These are phyloP conservation scores for Bipolaris bicolor DNA, from an alignment of 2,329 filamentous ascomycete genomes.

Conservation along the genomic window DNA sequence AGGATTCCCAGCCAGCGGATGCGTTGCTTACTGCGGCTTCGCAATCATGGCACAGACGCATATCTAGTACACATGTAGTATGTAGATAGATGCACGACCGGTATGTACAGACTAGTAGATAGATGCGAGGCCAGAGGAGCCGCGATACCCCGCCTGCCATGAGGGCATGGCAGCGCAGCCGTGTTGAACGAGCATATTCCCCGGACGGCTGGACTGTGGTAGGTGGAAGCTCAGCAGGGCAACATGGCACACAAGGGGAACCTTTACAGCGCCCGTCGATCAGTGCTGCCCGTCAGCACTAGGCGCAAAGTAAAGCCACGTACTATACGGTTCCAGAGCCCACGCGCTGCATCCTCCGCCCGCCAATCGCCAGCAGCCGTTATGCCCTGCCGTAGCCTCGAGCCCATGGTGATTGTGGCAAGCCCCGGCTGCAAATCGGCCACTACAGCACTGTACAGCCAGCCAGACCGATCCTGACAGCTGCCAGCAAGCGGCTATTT, in stretches of 20 bases:
- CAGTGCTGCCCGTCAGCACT: constrained; percentile 9
- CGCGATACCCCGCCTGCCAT: neutral
- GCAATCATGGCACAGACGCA: neutral
- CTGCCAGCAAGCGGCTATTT: neutral
- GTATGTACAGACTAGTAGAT: neutral
- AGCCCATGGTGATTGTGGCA: neutral
- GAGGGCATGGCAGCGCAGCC: constrained; percentile 1
- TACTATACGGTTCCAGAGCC: neutral
- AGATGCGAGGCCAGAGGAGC: neutral
- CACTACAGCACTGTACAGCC: neutral
- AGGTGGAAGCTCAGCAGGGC: neutral
- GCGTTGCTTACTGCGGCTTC: constrained; percentile 9
- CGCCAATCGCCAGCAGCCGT: neutral
- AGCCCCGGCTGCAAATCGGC: neutral
- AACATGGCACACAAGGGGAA: neutral
- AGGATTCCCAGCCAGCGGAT: constrained; percentile 14
- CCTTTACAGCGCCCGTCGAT: neutral
- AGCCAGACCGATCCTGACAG: neutral
- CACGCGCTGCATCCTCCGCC: neutral
- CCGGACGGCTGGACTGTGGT: neutral
- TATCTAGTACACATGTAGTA: neutral
- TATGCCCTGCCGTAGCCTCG: neutral
- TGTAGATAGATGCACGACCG: too few relatives aligned
- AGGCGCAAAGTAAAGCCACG: neutral
- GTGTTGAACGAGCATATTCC: neutral